Percentiles rank a stretch among this genome's conserved stretches.
Conservation (phyloP, 202 grass and related monocot species). For the Zoysia matrella region DNA sequence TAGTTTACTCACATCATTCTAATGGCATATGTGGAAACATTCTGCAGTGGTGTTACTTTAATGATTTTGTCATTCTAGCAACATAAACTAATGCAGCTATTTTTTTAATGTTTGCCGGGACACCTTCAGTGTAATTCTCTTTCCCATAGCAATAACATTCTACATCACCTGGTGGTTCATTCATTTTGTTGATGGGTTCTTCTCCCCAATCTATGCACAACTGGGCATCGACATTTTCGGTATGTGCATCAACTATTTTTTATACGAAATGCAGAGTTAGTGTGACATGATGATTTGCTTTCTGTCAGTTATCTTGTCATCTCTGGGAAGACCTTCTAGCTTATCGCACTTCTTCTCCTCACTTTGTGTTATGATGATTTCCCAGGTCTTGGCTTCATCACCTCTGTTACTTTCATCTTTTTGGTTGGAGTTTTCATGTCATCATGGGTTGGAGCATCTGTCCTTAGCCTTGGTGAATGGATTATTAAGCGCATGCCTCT, state of each 20-base stretch:
- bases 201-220: constrained; percentile 89
- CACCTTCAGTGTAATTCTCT: constrained; percentile 81
- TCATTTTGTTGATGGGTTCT: constrained; percentile 97
- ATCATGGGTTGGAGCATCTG: constrained; percentile 87
- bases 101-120: constrained; percentile 33
- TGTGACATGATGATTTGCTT: background rate
- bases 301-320: background rate
- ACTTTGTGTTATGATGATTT: constrained; percentile 36
- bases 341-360: constrained; percentile 2
- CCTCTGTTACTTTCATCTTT: constrained; percentile 90
- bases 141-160: constrained; percentile 93
- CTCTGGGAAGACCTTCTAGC: background rate
- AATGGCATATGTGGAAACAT: background rate
- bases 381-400: constrained; percentile 86
- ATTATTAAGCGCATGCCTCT: constrained; percentile 83
- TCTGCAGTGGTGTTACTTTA: constrained; percentile 13
- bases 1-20: too few relatives aligned
- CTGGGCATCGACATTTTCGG: constrained; percentile 94
- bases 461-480: constrained; percentile 93
- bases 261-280: constrained; percentile 8
- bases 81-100: constrained; percentile 29
- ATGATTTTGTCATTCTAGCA: background rate
- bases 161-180: constrained; percentile 99
- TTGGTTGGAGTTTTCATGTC: constrained; percentile 92
- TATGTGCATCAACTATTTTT: constrained; percentile 36